These are phyloP conservation scores for Sporobolomyces pararoseus DNA, from an alignment of 768 basidiomycete genomes.

Conservation along the genomic window DNA sequence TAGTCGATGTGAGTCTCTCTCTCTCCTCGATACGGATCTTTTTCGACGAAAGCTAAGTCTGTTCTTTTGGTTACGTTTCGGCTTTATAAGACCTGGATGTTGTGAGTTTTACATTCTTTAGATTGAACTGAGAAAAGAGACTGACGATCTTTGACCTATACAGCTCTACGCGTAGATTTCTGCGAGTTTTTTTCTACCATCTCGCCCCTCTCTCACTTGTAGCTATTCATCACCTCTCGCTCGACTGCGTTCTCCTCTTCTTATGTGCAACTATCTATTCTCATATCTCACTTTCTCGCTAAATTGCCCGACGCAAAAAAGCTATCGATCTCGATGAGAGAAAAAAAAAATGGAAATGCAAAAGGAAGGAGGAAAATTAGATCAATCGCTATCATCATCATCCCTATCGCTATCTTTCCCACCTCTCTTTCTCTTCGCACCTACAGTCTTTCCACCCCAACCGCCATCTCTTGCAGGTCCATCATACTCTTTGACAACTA, in stretches of 20 bases:
- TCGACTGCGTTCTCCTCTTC: too few species aligned
- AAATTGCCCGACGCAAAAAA: too few species aligned
- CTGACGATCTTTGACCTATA: background rate
- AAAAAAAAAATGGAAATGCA: background rate
- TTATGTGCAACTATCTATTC: too few species aligned
- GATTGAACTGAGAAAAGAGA: too few species aligned
- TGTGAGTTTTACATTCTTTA: conserved; percentile 12
- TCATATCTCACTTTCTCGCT: too few species aligned
- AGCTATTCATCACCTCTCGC: background rate
- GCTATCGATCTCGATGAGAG: too few species aligned
- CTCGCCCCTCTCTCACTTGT: background rate
- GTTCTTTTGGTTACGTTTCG: too few species aligned
- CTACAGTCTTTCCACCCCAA: conserved; percentile 7
- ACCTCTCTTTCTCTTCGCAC: conserved; percentile 13
- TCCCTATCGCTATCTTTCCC: conserved; percentile 4
- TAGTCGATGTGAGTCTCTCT: conserved; percentile 22
- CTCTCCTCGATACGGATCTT: too few species aligned
- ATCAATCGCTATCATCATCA: conserved; percentile 14
- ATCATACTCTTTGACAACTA: conserved; percentile 12
- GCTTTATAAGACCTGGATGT: conserved; percentile 38
- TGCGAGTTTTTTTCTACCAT: background rate
- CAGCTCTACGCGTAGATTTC: conserved; percentile 33
- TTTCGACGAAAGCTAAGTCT: too few species aligned
- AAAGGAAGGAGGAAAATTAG: background rate
- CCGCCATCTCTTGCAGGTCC: background rate